Percentiles rank a stretch among this genome's conserved stretches.
Conservation (phyloP, 805 yeast species). For the Saccharomycopsis javanensis region DNA sequence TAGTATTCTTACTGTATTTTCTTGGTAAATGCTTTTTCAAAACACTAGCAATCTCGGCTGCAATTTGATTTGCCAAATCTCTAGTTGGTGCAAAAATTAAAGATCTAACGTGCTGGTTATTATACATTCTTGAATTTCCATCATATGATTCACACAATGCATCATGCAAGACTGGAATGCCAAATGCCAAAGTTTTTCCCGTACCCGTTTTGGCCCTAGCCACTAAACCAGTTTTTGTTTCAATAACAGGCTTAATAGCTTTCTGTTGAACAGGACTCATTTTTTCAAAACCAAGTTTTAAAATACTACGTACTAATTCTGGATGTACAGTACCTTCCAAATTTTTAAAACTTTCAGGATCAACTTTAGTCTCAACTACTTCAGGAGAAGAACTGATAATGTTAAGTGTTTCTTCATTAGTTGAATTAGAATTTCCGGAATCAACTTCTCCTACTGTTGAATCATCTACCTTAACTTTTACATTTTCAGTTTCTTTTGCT, state of each 20-base stretch:
- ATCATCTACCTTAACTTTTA: neutral
- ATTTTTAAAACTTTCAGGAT: neutral
- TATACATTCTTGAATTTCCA: constrained; percentile 23
- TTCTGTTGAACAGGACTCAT: constrained; percentile 63
- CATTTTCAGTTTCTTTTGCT: neutral
- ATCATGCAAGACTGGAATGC: constrained; percentile 66
- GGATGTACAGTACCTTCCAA: constrained; percentile 4
- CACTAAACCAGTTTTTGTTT: constrained; percentile 50
- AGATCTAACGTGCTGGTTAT: constrained; percentile 38
- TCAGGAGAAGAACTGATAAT: neutral
- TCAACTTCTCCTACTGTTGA: neutral
- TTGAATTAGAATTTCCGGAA: neutral
- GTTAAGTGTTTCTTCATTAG: neutral
- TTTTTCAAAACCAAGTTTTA: constrained; percentile 6
- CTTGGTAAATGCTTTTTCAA: neutral
- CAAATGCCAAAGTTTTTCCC: constrained; percentile 86
- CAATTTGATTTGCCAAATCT: constrained; percentile 52
- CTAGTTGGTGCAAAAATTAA: constrained; percentile 83
- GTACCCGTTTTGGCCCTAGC: constrained; percentile 94
- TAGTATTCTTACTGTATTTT: neutral
- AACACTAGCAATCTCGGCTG: constrained; percentile 10
- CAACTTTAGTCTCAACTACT: neutral
- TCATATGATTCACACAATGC: constrained; percentile 29
- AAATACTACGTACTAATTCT: constrained; percentile 3
- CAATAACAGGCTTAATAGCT: constrained; percentile 48